Evolutionary conservation across 805 yeast genomes (phyloP).

Genomic region (Vanderwaltozyma polyspora): DNA sequence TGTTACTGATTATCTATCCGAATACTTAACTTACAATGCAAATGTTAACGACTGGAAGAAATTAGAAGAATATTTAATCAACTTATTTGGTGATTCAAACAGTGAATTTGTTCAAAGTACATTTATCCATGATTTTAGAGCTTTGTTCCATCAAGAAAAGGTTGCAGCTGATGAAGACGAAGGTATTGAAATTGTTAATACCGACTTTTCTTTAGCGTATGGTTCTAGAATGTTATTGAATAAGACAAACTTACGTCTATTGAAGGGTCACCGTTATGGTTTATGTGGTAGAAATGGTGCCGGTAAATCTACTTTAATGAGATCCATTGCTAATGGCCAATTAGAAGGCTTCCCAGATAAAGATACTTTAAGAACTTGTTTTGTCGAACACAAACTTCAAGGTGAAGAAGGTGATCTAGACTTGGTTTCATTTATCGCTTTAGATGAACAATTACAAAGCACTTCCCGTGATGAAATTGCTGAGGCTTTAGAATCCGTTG

Average conservation of each 20-base stretch:
- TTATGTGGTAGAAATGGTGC: constrained; percentile 98
- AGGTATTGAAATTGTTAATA: constrained; percentile 83
- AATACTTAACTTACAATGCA: constrained; percentile 46
- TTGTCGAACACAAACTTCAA: constrained; percentile 93
- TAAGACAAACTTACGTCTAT: constrained; percentile 77
- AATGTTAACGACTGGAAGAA: constrained; percentile 67
- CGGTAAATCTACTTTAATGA: constrained; percentile 94
- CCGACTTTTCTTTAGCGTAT: constrained; percentile 91
- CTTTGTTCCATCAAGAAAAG: constrained; percentile 37
- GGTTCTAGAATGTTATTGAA: constrained; percentile 95
- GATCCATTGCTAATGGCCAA: constrained; percentile 93
- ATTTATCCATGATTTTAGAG: constrained; percentile 41
- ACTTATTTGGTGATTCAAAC: constrained; percentile 28
- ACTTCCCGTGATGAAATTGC: constrained; percentile 65
- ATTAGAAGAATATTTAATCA: constrained; percentile 42
- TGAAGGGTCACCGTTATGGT: constrained; percentile 96
- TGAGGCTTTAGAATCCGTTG: constrained; percentile 68
- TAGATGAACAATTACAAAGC: constrained; percentile 67
- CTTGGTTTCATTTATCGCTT: constrained; percentile 74
- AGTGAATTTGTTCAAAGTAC: constrained; percentile 28
- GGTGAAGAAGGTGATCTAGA: constrained; percentile 90
- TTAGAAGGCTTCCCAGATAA: constrained; percentile 94
- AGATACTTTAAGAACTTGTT: constrained; percentile 78
- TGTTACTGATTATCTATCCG: constrained; percentile 39
- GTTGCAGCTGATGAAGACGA: constrained; percentile 53